These are phyloP conservation scores for Pichia sp. DNA, from an alignment of 1,139 yeast genomes.

Conservation along the genomic window DNA sequence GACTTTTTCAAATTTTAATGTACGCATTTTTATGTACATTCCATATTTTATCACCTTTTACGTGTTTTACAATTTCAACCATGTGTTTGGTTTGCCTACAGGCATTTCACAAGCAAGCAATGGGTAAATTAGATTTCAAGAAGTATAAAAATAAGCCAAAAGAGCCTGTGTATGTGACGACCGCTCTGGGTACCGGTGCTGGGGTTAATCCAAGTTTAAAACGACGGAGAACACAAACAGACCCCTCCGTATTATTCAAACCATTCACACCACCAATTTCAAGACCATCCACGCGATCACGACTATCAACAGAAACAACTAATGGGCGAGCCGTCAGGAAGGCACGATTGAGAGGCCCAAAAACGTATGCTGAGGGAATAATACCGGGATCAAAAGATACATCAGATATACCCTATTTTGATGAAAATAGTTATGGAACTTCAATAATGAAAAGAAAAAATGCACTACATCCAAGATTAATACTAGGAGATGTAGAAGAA, in stretches of 20 bases:
- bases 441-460: conserved; percentile 24
- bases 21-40: background rate
- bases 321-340: conserved; percentile 22
- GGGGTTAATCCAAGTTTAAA: conserved; percentile 30
- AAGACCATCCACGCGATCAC: conserved; percentile 11
- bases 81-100: background rate
- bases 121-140: conserved; percentile 14
- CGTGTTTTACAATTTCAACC: too few relatives aligned
- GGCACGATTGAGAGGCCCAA: conserved; percentile 32
- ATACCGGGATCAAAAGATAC: conserved; percentile 13
- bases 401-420: conserved; percentile 7
- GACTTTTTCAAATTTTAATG: too few relatives aligned
- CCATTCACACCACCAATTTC: conserved; percentile 35
- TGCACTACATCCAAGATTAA: conserved; percentile 27
- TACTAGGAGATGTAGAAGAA: conserved; percentile 21
- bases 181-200: conserved; percentile 36
- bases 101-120: background rate
- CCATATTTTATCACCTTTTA: background rate
- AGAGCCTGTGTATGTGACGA: conserved; percentile 25
- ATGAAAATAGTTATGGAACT: conserved; percentile 24
- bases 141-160: conserved; percentile 19
- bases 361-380: conserved; percentile 34
- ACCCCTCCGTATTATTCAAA: conserved; percentile 34
- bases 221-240: conserved; percentile 31
- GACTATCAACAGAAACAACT: background rate